These are phyloP conservation scores for Amphichorda felina DNA, from an alignment of 2,329 filamentous ascomycete genomes.

Conservation along the genomic window DNA sequence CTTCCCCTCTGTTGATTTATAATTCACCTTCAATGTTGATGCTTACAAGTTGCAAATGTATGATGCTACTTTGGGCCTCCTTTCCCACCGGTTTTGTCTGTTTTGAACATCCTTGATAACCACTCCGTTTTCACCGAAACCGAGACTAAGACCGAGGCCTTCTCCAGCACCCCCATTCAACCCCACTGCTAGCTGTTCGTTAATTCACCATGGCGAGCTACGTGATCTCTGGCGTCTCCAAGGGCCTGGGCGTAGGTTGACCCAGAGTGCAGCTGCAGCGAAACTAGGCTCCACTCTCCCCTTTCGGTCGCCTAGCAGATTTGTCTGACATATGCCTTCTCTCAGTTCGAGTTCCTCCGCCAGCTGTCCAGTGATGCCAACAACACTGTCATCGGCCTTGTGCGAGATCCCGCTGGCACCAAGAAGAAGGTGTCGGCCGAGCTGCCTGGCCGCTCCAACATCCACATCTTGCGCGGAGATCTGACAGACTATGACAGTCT, in stretches of 20 bases:
- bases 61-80: no score
- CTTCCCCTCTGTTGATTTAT: no score
- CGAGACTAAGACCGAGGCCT: no score
- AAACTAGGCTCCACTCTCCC: neutral
- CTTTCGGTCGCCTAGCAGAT: neutral
- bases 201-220: constrained; percentile 7
- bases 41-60: no score
- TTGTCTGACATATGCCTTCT: neutral
- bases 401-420: constrained; percentile 30
- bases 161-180: no score
- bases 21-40: no score
- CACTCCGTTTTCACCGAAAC: no score
- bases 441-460: constrained; percentile 23
- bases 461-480: constrained; percentile 34
- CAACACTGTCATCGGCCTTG: constrained; percentile 34
- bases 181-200: no score
- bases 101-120: no score
- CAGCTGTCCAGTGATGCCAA: constrained; percentile 27
- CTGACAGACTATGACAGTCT: constrained; percentile 19
- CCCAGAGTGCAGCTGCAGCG: neutral
- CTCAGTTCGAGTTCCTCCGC: constrained; percentile 37
- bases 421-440: constrained; percentile 29
- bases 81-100: no score
- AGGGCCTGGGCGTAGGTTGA: constrained; percentile 9
- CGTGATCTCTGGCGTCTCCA: constrained; percentile 8